Evolutionary conservation across 805 yeast genomes (phyloP), one percentile per base, ranked within the genome.

Genomic region (Yamadazyma olivae): DNA sequence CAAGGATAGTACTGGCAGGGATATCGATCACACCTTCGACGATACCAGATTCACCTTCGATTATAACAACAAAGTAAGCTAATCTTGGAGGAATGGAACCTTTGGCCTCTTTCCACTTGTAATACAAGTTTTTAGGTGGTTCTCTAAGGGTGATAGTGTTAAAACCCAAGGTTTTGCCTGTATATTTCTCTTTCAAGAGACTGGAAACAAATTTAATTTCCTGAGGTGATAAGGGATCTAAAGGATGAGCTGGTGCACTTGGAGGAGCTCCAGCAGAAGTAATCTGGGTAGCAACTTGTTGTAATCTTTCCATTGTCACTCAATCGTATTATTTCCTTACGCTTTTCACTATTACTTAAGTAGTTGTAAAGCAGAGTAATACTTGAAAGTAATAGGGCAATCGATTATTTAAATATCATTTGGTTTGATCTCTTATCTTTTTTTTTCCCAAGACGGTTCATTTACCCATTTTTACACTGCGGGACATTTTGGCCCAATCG

Each of bases 1-100:
- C 69, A 32, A 74, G 59, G 22, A 83, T 64, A 31, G 61, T 55
- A 48, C 66, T 60, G 33, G 74, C 57, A 24, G 65, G 65, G 35
- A 83, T 55, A 53, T 80, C 83, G 44, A 81, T 82, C 29, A 77
- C 64, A 58, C 89, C 90, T 56, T 84, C 91, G 49, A 75, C 77
- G 41, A 83, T 71, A 49, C 87, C 89, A 34, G 71, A 59, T 38
- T 65, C 70, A 31, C 77, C 86, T 21, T 66, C 49, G 54, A 75
- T 81, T 32, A 82, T 67, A 33, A 79, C 68, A 33, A 83, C 84
- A 43, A 71, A 79, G 55, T 76, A 79, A 14, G 83, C 86, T 50
- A 79, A 62, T 58, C 91, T 71, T 39, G 81, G 81, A 17, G 90
- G 90, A 16, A 67, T 39, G n/a, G 79, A 69, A 17, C 81, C 82